Percentiles rank a stretch among this genome's conserved stretches.
Conservation (phyloP, 2,329 filamentous ascomycete species). For the Pyrenophora teres region DNA sequence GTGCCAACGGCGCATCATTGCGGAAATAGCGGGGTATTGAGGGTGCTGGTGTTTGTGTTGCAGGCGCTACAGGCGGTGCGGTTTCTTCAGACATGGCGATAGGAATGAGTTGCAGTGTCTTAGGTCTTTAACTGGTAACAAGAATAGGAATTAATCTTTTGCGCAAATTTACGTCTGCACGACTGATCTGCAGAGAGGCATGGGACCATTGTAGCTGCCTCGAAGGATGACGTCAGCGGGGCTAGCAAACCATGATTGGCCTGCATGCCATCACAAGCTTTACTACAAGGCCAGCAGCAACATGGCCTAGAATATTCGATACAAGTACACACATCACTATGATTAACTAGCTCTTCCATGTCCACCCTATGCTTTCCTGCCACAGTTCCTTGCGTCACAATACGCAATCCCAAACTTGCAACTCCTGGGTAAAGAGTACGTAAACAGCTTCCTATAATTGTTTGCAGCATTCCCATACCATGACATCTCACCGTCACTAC, state of each 20-base stretch:
- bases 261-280: neutral
- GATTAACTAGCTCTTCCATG: too few species aligned
- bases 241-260: conserved; percentile 2
- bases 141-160: conserved; percentile 3
- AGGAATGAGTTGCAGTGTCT: neutral
- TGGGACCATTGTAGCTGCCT: conserved; percentile 10
- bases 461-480: too few species aligned
- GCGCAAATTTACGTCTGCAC: conserved; percentile 5
- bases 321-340: too few species aligned
- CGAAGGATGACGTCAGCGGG: conserved; percentile 23
- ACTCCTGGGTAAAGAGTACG: too few species aligned
- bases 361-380: too few species aligned
- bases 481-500: neutral
- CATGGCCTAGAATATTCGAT: too few species aligned
- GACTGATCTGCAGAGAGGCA: conserved; percentile 7
- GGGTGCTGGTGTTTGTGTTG: conserved; percentile 26
- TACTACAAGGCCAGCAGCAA: too few species aligned
- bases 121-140: neutral
- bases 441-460: too few species aligned
- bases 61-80: conserved; percentile 15
- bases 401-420: too few species aligned
- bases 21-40: conserved; percentile 50
- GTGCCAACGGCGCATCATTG: conserved; percentile 45
- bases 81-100: conserved; percentile 37
- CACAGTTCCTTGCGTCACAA: too few species aligned